A percentile compares a stretch with the other conserved stretches of the same genome.
These are phyloP conservation scores for Neohortaea acidophila DNA, from an alignment of 495 filamentous ascomycete species.

Conservation along the genomic window DNA sequence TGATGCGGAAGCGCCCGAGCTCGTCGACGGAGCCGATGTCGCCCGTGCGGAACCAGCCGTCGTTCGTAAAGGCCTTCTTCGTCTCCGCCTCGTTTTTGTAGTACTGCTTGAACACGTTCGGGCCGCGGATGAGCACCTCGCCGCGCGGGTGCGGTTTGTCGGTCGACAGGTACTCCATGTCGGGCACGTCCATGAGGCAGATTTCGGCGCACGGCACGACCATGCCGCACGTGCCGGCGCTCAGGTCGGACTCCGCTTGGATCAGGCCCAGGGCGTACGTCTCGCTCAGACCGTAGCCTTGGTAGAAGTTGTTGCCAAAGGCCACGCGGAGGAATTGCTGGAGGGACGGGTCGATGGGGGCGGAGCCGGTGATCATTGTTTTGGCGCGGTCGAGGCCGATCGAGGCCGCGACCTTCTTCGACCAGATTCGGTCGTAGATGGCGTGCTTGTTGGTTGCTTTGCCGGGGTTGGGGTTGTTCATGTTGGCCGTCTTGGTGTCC, in stretches of 20 bases:
- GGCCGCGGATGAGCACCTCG: slow-evolving; percentile 72
- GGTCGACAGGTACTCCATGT: slow-evolving; percentile 83
- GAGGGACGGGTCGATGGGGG: slow-evolving; percentile 74
- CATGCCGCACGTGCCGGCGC: slow-evolving; percentile 67
- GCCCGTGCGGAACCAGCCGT: slow-evolving; percentile 95
- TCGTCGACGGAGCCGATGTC: slow-evolving; percentile 77
- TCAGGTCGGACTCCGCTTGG: slow-evolving; percentile 55
- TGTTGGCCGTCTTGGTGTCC: slow-evolving; percentile 58
- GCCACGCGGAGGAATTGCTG: slow-evolving; percentile 79
- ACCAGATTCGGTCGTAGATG: slow-evolving; percentile 85
- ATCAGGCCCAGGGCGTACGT: slow-evolving; percentile 67
- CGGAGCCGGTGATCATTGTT: slow-evolving; percentile 74
- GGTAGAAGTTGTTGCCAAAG: slow-evolving; percentile 62
- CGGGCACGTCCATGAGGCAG: slow-evolving; percentile 75
- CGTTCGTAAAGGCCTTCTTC: slow-evolving; percentile 59
- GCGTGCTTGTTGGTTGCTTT: slow-evolving; percentile 68
- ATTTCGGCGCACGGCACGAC: slow-evolving; percentile 52
- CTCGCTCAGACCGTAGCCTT: slow-evolving; percentile 92
- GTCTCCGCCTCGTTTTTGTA: slow-evolving; percentile 82
- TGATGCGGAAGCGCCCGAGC: slow-evolving; percentile 74
- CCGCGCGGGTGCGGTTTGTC: slow-evolving; percentile 90
- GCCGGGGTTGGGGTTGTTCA: slow-evolving; percentile 51
- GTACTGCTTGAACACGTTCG: slow-evolving; percentile 67
- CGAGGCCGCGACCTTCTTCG: slow-evolving; percentile 67
- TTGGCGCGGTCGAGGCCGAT: slow-evolving; percentile 62